Conservation (phyloP, 345 rosid genomes). For the Stellera chamaejasme region DNA sequence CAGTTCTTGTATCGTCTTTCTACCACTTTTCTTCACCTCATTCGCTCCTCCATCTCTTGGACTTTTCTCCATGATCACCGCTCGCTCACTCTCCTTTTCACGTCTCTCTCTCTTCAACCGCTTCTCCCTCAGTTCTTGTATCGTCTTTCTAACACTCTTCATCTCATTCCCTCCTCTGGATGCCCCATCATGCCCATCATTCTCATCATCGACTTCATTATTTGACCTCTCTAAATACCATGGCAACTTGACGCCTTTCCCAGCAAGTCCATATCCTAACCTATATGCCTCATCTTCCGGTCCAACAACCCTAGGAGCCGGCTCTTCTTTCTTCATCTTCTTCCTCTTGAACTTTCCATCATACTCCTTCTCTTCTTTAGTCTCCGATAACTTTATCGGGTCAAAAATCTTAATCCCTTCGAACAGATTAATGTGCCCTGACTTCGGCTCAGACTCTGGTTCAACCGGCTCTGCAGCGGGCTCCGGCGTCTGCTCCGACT, state of each 20-base stretch:
- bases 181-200: conserved; percentile 19
- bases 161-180: conserved; percentile 19
- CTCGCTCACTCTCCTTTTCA: conserved; percentile 70
- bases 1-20: conserved; percentile 66
- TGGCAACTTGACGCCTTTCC: conserved; percentile 87
- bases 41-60: conserved; percentile 16
- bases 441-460: conserved; percentile 36
- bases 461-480: conserved; percentile 7
- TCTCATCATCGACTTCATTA: conserved; percentile 21
- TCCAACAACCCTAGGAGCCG: conserved; percentile 28
- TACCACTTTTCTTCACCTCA: conserved; percentile 27
- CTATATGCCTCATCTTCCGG: conserved; percentile 87
- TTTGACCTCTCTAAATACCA: conserved; percentile 76
- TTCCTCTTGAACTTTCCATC: conserved; percentile 43
- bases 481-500: conserved; percentile 5
- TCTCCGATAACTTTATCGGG: conserved; percentile 35
- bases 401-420: conserved; percentile 89
- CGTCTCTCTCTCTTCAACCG: conserved; percentile 59
- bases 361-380: conserved; percentile 27
- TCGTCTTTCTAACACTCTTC: conserved; percentile 30
- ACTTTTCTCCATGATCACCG: conserved; percentile 43
- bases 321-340: conserved; percentile 79
- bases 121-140: conserved; percentile 73
- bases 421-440: conserved; percentile 82
- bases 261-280: conserved; percentile 83